Conservation (phyloP, 176 grass and related monocot species). For the Echinochloa phyllopogon region DNA sequence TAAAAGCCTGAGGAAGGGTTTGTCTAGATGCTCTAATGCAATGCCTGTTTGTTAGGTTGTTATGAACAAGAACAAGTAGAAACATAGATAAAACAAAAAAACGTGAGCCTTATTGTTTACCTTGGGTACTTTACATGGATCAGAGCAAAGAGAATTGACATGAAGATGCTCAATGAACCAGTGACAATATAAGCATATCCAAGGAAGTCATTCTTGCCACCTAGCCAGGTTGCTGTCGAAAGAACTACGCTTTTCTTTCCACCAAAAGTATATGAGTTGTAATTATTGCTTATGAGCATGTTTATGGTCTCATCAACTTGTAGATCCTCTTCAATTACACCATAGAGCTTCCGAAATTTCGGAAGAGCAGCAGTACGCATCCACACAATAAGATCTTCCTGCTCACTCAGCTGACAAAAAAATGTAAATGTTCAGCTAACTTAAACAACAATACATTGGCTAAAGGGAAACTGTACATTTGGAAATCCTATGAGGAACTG, state of each 20-base stretch:
- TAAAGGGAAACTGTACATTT: neutral
- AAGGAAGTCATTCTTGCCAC: constrained; percentile 93
- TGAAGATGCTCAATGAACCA: constrained; percentile 63
- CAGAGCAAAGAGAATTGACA: constrained; percentile 82
- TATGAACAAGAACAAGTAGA: neutral
- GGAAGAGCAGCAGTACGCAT: constrained; percentile 91
- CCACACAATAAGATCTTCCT: constrained; percentile 98
- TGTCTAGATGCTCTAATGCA: neutral
- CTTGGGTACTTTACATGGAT: constrained; percentile 90
- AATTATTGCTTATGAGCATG: constrained; percentile 81
- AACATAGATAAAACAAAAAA: neutral
- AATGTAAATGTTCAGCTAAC: constrained; percentile 17
- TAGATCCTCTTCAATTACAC: constrained; percentile 81
- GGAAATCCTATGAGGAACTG: neutral
- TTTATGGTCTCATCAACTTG: constrained; percentile 58
- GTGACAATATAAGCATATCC: constrained; percentile 80
- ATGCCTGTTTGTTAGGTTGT: neutral
- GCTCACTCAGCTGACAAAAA: constrained; percentile 70
- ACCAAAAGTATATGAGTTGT: constrained; percentile 89
- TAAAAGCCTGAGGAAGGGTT: neutral
- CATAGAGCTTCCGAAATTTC: constrained; percentile 86
- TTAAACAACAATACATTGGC: neutral
- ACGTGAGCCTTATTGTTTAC: constrained; percentile 43
- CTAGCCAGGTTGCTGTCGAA: constrained; percentile 76
- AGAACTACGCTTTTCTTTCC: constrained; percentile 83